A percentile compares a stretch with the other conserved stretches of the same genome.
Evolutionary conservation across 192 early-diverging fungal genomes (phyloP).

Genomic region (Cladochytrium replicatum): DNA sequence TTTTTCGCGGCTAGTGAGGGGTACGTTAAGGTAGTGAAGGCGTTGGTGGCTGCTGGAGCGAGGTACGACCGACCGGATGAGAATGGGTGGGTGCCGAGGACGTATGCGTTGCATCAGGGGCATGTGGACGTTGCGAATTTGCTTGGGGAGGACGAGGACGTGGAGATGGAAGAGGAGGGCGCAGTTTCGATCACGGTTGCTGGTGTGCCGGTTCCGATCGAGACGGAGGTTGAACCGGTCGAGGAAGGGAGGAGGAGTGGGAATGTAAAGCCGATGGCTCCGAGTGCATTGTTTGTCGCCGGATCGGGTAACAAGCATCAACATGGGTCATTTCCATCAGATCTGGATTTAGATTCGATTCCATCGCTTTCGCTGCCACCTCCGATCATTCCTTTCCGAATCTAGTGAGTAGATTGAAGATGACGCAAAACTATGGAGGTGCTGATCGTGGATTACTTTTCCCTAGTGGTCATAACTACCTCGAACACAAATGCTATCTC

Average conservation of each 20-base stretch:
- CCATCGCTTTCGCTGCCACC: conserved; percentile 92
- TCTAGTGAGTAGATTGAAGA: conserved; percentile 48
- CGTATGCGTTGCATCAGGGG: conserved; percentile 62
- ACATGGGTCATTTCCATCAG: too few species aligned
- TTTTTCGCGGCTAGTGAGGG: conserved; percentile 94
- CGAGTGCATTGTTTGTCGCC: conserved; percentile 29
- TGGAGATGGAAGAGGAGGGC: conserved; percentile 2
- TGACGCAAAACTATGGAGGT: neutral
- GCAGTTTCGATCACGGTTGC: neutral
- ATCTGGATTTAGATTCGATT: conserved; percentile 78
- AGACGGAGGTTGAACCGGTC: conserved; percentile 1
- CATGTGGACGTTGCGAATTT: conserved; percentile 36
- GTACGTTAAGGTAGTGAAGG: conserved; percentile 64
- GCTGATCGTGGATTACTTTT: too few species aligned
- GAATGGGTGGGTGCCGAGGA: conserved; percentile 67
- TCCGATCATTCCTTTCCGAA: conserved; percentile 94
- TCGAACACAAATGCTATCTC: conserved; percentile 82
- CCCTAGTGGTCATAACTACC: conserved; percentile 79
- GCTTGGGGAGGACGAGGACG: conserved; percentile 18
- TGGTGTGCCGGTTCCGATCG: neutral
- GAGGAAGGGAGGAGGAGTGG: conserved; percentile 12
- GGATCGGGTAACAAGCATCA: too few species aligned
- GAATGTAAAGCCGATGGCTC: conserved; percentile 33
- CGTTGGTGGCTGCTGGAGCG: conserved; percentile 70
- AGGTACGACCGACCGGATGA: conserved; percentile 71